phyloP scores from a whole-genome alignment of 768 basidiomycete species.

The Mycena indigotica region DNA sequence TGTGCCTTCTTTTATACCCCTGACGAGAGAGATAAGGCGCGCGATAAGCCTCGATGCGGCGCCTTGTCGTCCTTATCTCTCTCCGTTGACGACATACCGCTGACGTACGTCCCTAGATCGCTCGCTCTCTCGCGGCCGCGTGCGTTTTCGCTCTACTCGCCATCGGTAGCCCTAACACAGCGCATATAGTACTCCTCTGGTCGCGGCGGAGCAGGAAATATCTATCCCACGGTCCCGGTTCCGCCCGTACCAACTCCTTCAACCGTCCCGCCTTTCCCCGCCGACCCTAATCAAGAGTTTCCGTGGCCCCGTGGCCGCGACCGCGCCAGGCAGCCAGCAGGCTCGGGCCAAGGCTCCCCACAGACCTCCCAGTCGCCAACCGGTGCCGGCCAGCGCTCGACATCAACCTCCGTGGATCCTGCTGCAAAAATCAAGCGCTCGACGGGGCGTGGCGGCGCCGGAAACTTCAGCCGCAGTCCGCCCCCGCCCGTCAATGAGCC shows the following conservation, averaged over 20 bases:
- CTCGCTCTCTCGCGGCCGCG: neutral
- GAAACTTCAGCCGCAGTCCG: slow-evolving; percentile 1
- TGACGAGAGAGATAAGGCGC: neutral
- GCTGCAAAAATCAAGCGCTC: neutral
- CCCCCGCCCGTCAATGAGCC: neutral
- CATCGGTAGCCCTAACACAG: neutral
- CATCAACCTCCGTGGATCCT: neutral
- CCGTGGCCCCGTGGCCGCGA: neutral
- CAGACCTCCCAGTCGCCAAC: neutral
- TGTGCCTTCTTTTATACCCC: neutral
- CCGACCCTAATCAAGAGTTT: neutral
- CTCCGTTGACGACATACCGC: neutral
- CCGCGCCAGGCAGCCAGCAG: neutral
- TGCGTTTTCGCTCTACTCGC: neutral
- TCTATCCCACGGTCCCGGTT: neutral
- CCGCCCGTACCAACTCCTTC: neutral
- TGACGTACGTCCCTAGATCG: neutral
- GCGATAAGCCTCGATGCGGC: neutral
- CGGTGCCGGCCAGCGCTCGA: neutral
- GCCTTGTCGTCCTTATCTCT: neutral
- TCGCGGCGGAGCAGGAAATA: neutral
- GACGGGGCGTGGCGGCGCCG: neutral
- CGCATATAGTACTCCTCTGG: neutral
- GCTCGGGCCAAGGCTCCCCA: neutral
- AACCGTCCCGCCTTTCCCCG: neutral